Percentiles rank a stretch among this genome's conserved stretches.
phyloP scores from a whole-genome alignment of 306 rosid genomes.

The Cicer arietinum region DNA sequence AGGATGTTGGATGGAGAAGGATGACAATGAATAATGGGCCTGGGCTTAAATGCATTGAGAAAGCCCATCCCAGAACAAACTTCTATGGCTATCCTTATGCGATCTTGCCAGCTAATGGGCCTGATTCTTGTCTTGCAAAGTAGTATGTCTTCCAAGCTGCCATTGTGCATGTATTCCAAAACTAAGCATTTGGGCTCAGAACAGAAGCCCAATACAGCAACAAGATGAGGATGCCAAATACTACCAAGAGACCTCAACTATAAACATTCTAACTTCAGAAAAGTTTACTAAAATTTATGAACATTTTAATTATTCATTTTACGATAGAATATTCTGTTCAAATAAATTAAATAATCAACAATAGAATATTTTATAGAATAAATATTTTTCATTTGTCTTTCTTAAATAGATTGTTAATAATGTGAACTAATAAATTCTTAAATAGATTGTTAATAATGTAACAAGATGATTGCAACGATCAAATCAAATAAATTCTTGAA shows the following conservation, averaged over 20 bases:
- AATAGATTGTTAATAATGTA: not conserved
- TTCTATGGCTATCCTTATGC: constrained; percentile 58
- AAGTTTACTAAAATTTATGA: not conserved
- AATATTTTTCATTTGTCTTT: not conserved
- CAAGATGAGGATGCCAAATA: constrained; percentile 72
- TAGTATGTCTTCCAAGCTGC: constrained; percentile 61
- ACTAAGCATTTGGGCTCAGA: constrained; percentile 62
- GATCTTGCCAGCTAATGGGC: constrained; percentile 60
- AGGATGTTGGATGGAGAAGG: constrained; percentile 60
- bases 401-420: not conserved
- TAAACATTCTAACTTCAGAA: not conserved
- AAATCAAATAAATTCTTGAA: not conserved
- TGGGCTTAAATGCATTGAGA: constrained; percentile 53
- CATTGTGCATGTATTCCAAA: constrained; percentile 74
- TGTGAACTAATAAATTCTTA: not conserved
- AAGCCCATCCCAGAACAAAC: constrained; percentile 64
- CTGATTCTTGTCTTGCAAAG: constrained; percentile 50
- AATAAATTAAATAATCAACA: too few species aligned
- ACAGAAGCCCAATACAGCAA: constrained; percentile 75
- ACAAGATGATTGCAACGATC: not conserved
- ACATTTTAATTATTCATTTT: too few species aligned
- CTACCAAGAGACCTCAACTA: constrained; percentile 68
- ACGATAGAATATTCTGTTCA: too few species aligned
- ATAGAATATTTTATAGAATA: too few species aligned
- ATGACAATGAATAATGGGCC: constrained; percentile 58